Base-by-base conservation (phyloP, 1,139 yeast species). In the Yarrowia galli region DNA sequence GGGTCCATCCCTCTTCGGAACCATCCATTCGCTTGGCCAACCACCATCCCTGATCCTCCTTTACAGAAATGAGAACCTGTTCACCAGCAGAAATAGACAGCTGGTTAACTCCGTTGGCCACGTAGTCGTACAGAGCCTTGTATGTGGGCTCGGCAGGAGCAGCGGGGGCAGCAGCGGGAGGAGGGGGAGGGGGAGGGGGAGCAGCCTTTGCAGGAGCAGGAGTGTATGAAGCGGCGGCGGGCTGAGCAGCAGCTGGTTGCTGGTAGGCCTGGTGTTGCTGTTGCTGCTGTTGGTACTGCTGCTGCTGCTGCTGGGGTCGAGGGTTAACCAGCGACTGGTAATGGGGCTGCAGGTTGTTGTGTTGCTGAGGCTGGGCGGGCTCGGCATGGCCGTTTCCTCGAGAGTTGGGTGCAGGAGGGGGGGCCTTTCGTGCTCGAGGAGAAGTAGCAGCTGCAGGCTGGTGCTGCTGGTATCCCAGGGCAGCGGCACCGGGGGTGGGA, bases 1-100 rank as follows among this genome's bases (percentile, higher is more conserved):
- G 99, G 13, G 96, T 95, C 99, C 99, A 96, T 3, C 99, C 99
- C 78, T 93, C 97, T 68, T 82, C 85, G 1, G 88, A 76, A 61
- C 90, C 95, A 73, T 90, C 93, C 70, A 89, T 78, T 23, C 87
- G 82, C 76, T 89, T 91, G 7, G 92, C 98, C 70, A 95, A 82
- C 72, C 97, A 93, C 98, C 98, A 93, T 74, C 86, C 85, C 74
- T 91, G 91, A 43, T 86, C 84, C 71, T 88, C 91, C 71, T 88
- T 85, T 74, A 84, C 87, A 9, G 89, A 82, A 60, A 93, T 86
- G 70, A 88, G 86, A 51, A 93, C 87, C 60, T 91, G 80, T 64
- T 91, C 90, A 71, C 90, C 97, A 73, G 89, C 89, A 20, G 83
- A 79, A 65, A 95, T 83, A 10, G 97, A 92, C 70, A 93, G 82